Evolutionary conservation across 768 basidiomycete species (phyloP), one percentile per base, ranked within the genome.

Genomic region (Russula olivacea): DNA sequence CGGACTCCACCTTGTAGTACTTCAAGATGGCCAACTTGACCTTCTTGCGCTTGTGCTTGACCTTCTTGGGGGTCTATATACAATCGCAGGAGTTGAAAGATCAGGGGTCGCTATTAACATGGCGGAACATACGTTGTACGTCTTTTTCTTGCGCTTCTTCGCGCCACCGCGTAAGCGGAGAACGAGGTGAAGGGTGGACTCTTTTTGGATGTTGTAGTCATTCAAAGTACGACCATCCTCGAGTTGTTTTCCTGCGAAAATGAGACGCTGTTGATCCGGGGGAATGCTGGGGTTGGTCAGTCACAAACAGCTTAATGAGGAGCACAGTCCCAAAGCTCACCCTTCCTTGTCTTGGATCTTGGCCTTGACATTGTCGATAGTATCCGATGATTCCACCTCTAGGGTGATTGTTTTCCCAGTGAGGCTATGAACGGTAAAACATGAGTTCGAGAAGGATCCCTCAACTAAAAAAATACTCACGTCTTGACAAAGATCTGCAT

Each of bases 71-170:
- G n/a, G 65, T 66, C 65, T 66, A 21, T 21, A 38, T 36, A 38
- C 45, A 38, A 38, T n/a, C 11, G 11, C 32, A 69, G 43, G 68
- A 55, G 65, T 43, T 34, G 64, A 36, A 19, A 58, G 23, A 55
- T n/a, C 9, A 28, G 23, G 15, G 19, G 25, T 19, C 2, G 23
- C 43, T 28, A 55, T 43, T 21, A 36, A 1, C 21, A 53, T 15
- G 36, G 7, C 1, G n/a, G 30, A 2, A 79, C 88, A 55, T 54
- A 93, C 91, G 81, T 87, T 94, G 89, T 98, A 98, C 59, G 93
- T 94, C 85, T 98, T 98, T 85, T 98, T 99, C 88, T 98, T 98
- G 77, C 96, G 88, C 87, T 98, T 98, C 88, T 98, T 98, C 69
- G 87, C 93, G 84, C 97, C 97, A 83, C 97, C 97, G 79, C 95